Evolutionary conservation across 2,329 filamentous ascomycete genomes (phyloP), one percentile per base, ranked within the genome.

Genomic region (Pseudocercospora cruenta): DNA sequence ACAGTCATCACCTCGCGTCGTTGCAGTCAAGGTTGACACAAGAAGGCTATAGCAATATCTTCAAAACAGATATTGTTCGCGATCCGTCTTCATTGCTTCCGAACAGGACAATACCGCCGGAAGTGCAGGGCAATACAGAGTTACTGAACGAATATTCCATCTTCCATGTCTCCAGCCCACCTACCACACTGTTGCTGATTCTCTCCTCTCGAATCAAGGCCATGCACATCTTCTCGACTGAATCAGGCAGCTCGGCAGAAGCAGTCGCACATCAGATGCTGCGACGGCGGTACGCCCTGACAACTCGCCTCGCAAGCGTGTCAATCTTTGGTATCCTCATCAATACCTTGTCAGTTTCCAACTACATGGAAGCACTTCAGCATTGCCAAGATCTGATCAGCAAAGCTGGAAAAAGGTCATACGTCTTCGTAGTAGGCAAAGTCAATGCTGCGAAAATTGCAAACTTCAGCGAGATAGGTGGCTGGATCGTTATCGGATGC

Each of bases 401-500:
- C 0, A 85, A 84, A 0, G 91, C 92, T 0, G 94, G 93, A 10
- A 98, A 98, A 82, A 99, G 98, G 82, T 91, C 88, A 77, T 99
- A 99, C 78, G 92, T 94, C 1, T 92, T 99, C 57, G 95, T 99
- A 1, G 95, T 99, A 0, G 95, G 95, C 66, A 98, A 98, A 78
- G 84, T 99, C 26, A 99, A 98, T 75, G 90, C 94, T 0, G 94
- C 94, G 43, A 99, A 99, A 78, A 85, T 99, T 22, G 95, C 95
- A 58, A 99, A 99, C 79, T 99, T 99, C 80, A 88, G 91, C 65
- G 95, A 99, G 78, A 88, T 99, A 4, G 94, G 93, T 51, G 94
- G 93, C 16, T 99, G 95, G 95, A 93, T 98, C 0, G 93, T 98
- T 0, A 92, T 99, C 9, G 94, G 95, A 2, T 99, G 95, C 80